phyloP scores from a whole-genome alignment of 768 basidiomycete genomes.

The Hysterangium stoloniferum region DNA sequence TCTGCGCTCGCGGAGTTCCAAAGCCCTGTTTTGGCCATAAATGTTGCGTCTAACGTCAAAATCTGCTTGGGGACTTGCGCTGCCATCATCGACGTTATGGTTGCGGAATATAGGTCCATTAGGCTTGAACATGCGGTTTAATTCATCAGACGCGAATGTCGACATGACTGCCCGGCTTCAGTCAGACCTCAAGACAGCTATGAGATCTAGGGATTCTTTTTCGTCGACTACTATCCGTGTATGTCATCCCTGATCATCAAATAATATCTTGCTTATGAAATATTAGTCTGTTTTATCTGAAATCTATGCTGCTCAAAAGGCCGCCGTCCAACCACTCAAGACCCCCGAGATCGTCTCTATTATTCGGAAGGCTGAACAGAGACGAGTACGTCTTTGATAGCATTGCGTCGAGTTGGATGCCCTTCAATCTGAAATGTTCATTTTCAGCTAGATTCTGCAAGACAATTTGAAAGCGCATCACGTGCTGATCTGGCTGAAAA shows the following conservation, averaged over 20 bases:
- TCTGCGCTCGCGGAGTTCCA: not conserved
- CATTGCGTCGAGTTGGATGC: too few species aligned
- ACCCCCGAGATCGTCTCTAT: constrained; percentile 43
- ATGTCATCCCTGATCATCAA: constrained; percentile 18
- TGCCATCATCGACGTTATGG: not conserved
- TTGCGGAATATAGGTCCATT: too few species aligned
- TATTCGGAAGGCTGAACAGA: constrained; percentile 48
- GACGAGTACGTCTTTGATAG: constrained; percentile 42
- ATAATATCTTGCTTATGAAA: not conserved
- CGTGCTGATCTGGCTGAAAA: constrained; percentile 59
- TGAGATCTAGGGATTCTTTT: constrained; percentile 57
- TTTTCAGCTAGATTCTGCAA: constrained; percentile 49
- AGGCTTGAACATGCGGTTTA: too few species aligned
- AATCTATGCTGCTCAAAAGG: constrained; percentile 61
- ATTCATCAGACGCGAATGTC: constrained; percentile 21
- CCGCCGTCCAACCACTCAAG: constrained; percentile 33
- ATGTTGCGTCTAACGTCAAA: not conserved
- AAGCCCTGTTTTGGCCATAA: not conserved
- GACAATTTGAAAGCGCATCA: constrained; percentile 47
- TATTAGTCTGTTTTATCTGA: constrained; percentile 60
- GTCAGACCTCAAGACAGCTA: constrained; percentile 50
- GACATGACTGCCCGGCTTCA: constrained; percentile 38
- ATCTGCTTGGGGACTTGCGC: not conserved
- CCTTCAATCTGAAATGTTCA: constrained; percentile 10
- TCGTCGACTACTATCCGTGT: constrained; percentile 54